These are phyloP conservation scores for Shiraia bambusicola DNA, from an alignment of 2,329 filamentous ascomycete species.

Conservation along the genomic window DNA sequence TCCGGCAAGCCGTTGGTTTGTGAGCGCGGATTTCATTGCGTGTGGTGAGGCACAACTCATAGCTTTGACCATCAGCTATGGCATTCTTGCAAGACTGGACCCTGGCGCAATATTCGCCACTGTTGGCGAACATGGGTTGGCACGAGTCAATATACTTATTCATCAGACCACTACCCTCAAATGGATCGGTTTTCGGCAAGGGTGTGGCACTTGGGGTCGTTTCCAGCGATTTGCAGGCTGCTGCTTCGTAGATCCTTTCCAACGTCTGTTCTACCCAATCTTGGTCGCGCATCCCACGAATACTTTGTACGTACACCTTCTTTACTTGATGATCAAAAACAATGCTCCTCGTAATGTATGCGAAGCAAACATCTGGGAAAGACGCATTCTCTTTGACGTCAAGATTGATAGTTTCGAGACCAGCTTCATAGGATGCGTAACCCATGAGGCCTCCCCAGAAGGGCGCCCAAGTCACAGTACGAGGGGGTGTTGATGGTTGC, in stretches of 20 bases:
- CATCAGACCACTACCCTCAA: constrained; percentile 31
- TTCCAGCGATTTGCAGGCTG: constrained; percentile 29
- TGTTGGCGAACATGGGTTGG: constrained; percentile 11
- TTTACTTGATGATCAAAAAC: constrained; percentile 71
- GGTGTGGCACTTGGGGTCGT: constrained; percentile 33
- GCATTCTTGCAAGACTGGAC: constrained; percentile 69
- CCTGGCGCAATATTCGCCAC: constrained; percentile 60
- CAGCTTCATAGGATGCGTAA: constrained; percentile 82
- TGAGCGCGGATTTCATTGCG: constrained; percentile 63
- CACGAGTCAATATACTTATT: constrained; percentile 33
- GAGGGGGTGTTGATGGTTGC: constrained; percentile 30
- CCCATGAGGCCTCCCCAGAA: constrained; percentile 87
- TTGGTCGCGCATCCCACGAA: constrained; percentile 49
- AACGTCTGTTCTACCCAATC: constrained; percentile 50
- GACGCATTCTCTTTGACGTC: constrained; percentile 40
- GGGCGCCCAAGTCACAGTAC: constrained; percentile 46
- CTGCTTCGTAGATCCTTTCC: constrained; percentile 34
- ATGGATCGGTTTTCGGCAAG: constrained; percentile 28
- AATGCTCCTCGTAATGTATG: constrained; percentile 75
- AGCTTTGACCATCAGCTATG: constrained; percentile 77
- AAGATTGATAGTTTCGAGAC: constrained; percentile 63
- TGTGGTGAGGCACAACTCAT: constrained; percentile 81
- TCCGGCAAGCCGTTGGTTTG: constrained; percentile 23
- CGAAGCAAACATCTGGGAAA: constrained; percentile 69
- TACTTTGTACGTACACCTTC: constrained; percentile 66